phyloP scores from a whole-genome alignment of 1,284 basidiomycete species.

The Heterobasidion irregulare region DNA sequence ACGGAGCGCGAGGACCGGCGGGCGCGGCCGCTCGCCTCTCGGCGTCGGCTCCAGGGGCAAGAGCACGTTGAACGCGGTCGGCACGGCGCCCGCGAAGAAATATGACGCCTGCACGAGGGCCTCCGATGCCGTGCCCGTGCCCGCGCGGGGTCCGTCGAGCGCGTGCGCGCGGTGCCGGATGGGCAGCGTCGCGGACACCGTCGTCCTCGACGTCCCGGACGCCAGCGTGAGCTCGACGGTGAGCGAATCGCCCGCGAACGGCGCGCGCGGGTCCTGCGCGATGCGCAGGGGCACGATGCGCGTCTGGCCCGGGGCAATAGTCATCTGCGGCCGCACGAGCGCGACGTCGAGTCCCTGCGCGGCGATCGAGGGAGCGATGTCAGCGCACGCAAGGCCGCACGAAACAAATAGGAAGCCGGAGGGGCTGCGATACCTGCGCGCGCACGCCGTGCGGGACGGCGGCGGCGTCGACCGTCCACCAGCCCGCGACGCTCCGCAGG shows the following conservation, averaged over 20 bases:
- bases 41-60: conserved; percentile 34
- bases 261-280: conserved; percentile 25
- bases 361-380: not conserved
- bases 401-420: too few species aligned
- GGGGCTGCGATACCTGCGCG: too few species aligned
- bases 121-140: not conserved
- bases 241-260: not conserved
- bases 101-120: conserved; percentile 45
- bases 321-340: conserved; percentile 24
- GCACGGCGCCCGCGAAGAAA: conserved; percentile 44
- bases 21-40: conserved; percentile 15
- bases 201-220: not conserved
- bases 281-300: conserved; percentile 46
- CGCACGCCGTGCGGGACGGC: too few species aligned
- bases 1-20: conserved; percentile 70
- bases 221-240: not conserved
- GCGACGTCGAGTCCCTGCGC: conserved; percentile 28
- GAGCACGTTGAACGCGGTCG: conserved; percentile 47
- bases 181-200: conserved; percentile 24
- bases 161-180: conserved; percentile 28
- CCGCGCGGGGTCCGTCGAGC: too few species aligned
- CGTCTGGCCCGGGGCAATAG: conserved; percentile 52
- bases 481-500: conserved; percentile 41
- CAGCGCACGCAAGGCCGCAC: too few species aligned
- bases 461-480: conserved; percentile 37